Percentiles rank a stretch among this genome's conserved stretches.
These are phyloP conservation scores for Kwoniella botswanensis DNA, from an alignment of 768 basidiomycete species.

Conservation along the genomic window DNA sequence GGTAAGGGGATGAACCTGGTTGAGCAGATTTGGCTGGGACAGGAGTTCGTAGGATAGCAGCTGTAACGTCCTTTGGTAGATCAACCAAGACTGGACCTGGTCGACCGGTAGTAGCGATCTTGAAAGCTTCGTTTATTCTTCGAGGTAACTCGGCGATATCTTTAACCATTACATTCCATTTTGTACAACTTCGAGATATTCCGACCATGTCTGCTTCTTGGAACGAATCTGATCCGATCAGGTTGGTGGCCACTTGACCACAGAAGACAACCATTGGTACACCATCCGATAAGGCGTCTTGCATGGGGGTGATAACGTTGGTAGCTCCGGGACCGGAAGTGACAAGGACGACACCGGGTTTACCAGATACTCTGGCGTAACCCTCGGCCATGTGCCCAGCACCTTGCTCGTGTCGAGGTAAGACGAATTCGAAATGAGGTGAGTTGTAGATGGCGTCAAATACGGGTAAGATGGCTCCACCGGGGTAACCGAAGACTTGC, in stretches of 20 bases:
- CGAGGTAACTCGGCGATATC: conserved; percentile 92
- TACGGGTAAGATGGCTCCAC: conserved; percentile 97
- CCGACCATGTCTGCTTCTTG: conserved; percentile 98
- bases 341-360: conserved; percentile 96
- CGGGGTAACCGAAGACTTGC: conserved; percentile 96
- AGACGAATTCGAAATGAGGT: conserved; percentile 88
- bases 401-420: conserved; percentile 96
- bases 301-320: conserved; percentile 97
- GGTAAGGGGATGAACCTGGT: conserved; percentile 69
- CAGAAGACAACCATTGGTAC: conserved; percentile 93
- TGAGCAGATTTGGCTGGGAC: conserved; percentile 85
- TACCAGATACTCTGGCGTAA: conserved; percentile 95
- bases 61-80: conserved; percentile 98
- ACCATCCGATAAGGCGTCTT: conserved; percentile 93
- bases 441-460: conserved; percentile 99
- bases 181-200: conserved; percentile 95
- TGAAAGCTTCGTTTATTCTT: conserved; percentile 98
- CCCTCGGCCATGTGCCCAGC: conserved; percentile 99
- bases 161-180: conserved; percentile 99
- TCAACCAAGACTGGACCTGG: conserved; percentile 98
- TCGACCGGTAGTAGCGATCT: conserved; percentile 94
- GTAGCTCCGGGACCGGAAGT: conserved; percentile 98
- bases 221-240: conserved; percentile 98
- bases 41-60: conserved; percentile 81
- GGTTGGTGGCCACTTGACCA: conserved; percentile 98